phyloP scores from a whole-genome alignment of 2,329 filamentous ascomycete species.

The Fusarium sp. region DNA sequence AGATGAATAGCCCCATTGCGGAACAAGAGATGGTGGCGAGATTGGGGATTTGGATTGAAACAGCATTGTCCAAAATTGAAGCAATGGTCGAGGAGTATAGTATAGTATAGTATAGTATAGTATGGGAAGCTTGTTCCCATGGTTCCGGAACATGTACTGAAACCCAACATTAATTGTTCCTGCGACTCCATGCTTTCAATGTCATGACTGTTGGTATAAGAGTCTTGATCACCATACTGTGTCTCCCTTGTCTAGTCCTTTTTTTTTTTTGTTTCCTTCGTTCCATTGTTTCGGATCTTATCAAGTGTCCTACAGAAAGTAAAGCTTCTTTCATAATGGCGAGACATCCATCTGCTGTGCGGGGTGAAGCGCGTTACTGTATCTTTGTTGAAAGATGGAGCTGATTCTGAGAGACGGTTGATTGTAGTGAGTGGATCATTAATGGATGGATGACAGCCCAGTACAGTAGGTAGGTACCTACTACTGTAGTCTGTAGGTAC shows the following conservation, averaged over 20 bases:
- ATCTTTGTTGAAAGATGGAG: not conserved
- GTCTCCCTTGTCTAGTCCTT: no score
- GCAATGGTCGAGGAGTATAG: not conserved
- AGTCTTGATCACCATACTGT: no score
- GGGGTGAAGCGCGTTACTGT: not conserved
- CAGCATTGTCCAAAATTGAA: not conserved
- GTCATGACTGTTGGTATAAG: not conserved
- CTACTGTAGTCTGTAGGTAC: no score
- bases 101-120: not conserved
- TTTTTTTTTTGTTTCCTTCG: not conserved
- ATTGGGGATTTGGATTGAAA: not conserved
- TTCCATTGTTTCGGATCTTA: not conserved
- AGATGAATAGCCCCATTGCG: conserved; percentile 25
- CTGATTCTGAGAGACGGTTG: not conserved
- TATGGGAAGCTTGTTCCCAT: not conserved
- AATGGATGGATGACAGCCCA: not conserved
- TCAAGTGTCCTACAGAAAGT: not conserved
- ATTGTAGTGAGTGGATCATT: no score
- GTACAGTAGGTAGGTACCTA: no score
- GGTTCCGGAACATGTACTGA: not conserved
- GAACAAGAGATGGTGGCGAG: conserved; percentile 8
- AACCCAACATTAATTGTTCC: no score
- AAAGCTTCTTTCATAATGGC: conserved; percentile 34
- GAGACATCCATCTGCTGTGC: conserved; percentile 11
- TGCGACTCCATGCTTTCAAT: not conserved